Evolutionary conservation across 352 stramenopile genomes (phyloP), one percentile per base, ranked within the genome.

Genomic region (Globisporangium paddicum): DNA sequence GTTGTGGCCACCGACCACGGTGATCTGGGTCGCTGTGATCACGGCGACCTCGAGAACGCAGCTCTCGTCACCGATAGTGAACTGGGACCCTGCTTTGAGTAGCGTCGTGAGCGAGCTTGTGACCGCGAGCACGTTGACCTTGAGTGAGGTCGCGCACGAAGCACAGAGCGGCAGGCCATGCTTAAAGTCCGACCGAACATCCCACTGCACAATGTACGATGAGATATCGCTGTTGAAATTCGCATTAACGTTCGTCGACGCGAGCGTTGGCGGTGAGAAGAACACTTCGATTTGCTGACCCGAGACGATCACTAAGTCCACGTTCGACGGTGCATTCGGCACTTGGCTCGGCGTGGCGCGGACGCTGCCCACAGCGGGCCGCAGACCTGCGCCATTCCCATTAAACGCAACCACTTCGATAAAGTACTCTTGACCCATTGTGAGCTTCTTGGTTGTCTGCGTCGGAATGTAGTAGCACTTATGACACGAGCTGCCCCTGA

Each of bases 141-240:
- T 72, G n/a, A 91, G 67, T 26, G 74, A 53, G 6, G 62, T 68
- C 0, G 71, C 79, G 42, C 83, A 93, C 1, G 37, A 57, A 0
- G 61, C 30, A 41, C 83, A 93, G 21, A 89, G 67, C 23, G 64
- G 60, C 0, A 78, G 69, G 0, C 79, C 81, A 45, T 91, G 83
- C 49, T 78, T 84, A 47, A 96, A 97, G 7, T 75, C 69, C 26
- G 68, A 62, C 1, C 55, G 61, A 18, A 79, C 71, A 55, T 97
- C 87, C 89, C 90, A 97, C 68, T 97, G 89, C 7, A 97, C 71
- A 49, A 93, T 82, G 62, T 97, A 97, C 1, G 79, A 76, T 37
- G 73, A 80, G 41, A 97, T 97, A 51, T 96, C 86, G 56, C 79
- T 89, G 68, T 93, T 90, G 50, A 86, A 83, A 40, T 79, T 77